A percentile compares a stretch with the other conserved stretches of the same genome.
Evolutionary conservation across 163 green algal species (phyloP).

Genomic region (Volvox carteri): DNA sequence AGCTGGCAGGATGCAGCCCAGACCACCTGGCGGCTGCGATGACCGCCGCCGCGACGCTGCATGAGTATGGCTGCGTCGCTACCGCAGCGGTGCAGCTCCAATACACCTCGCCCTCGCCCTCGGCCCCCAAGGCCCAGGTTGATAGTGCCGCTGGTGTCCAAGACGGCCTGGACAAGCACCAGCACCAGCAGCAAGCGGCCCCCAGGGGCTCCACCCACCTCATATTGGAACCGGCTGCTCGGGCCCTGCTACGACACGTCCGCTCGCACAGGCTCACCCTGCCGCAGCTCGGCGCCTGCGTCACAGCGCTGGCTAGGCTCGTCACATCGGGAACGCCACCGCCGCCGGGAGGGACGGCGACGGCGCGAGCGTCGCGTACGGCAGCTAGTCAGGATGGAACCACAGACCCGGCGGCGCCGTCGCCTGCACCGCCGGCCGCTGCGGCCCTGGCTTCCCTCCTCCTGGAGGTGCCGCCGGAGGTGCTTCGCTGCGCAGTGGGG

Average conservation of each 20-base stretch:
- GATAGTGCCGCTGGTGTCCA: neutral
- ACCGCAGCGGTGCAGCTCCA: too few species aligned
- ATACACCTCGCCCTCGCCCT: too few species aligned
- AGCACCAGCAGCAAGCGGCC: constrained; percentile 2
- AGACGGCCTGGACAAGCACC: neutral
- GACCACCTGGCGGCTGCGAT: neutral
- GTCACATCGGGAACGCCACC: neutral
- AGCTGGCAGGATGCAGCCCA: neutral
- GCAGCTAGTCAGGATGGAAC: too few species aligned
- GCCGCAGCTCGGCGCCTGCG: constrained; percentile 17
- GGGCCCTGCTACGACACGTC: neutral
- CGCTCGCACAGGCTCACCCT: neutral
- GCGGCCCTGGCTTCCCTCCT: neutral
- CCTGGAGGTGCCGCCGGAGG: neutral
- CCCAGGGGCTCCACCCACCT: neutral
- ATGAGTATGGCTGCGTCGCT: neutral
- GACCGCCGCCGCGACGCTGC: neutral
- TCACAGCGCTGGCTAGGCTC: neutral
- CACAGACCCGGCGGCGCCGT: neutral
- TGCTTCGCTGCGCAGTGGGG: neutral
- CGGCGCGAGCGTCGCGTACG: too few species aligned
- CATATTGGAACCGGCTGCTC: neutral
- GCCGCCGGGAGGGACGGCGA: neutral
- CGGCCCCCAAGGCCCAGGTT: neutral
- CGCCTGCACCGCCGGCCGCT: neutral